Base-by-base conservation (phyloP, 331 rosid genomes). In the Quercus lobata region DNA sequence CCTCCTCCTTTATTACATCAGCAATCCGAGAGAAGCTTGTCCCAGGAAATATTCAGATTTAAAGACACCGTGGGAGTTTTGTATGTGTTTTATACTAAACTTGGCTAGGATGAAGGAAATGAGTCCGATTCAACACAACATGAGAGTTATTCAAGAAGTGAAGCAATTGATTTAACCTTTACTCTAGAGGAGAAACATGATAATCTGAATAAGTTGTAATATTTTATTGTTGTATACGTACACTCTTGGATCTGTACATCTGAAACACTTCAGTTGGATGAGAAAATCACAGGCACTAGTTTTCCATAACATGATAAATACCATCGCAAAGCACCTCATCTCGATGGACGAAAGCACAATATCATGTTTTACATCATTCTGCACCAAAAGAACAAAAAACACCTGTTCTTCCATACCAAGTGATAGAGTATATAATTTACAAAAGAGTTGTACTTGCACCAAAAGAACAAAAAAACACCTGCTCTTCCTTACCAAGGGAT, bases 301-400 rank as follows among this genome's bases (percentile, higher is more conserved):
- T 46, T 46, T 46, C 54, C 54, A 49, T 1, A 14, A 49, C 55
- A 11, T 49, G 15, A 49, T 14, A 49, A 14, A 49, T 14, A 49
- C 55, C 55, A 49, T 49, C 15, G 55, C 56, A 54, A 68, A 72
- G 73, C 75, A 73, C 53, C 63, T 16, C 71, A 80, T 83, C 37
- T 61, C 75, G 57, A 25, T 83, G 62, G 79, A 60, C 24, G 32
- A 60, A 25, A 24, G 66, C 55, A 60, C 15, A 2, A 14, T 24
- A 22, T 24, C 30, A 60, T 11, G 30, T 29, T 61, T 63, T 27
- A 27, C 69, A 62, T 62, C 12, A 25, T 62, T 80, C 53, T 69
- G 85, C 75, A 80, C 44, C 79, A 19, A 77, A 56, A 69, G 76
- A 76, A 66, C 76, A 78, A 69, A 57, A 60, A 57, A 37, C 46